Base-by-base conservation (phyloP, 2,329 filamentous ascomycete genomes). In the Scedosporium dehoogii region DNA sequence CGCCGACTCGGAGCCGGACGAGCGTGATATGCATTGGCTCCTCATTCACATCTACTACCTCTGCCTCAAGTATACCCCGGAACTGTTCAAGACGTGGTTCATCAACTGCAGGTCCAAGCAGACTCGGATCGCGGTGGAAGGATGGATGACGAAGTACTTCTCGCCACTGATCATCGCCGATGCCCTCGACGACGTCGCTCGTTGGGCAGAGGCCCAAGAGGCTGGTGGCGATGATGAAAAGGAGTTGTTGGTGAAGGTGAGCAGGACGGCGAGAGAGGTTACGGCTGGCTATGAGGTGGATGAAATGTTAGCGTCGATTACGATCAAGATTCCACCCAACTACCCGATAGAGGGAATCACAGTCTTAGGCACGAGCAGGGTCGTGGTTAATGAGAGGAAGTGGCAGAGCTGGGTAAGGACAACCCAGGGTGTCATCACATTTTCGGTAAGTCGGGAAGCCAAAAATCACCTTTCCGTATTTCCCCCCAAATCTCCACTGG, bases 321-420 rank as follows among this genome's bases (percentile, higher is more conserved):
- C 86, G n/a, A 88, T 99, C 68, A 83, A 84, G 5, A 81, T 99
- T 0, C 93, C 93, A 0, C 77, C 85, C 1, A 87, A 86, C 48
- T 99, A 96, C 70, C 94, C 94, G 0, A 83, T 99, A 7, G 86
- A 91, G 25, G 82, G 84, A 1, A 90, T 96, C 1, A 79, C 84
- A 7, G 92, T 97, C 0, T 79, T 86, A 3, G 87, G 91, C 7
- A 78, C 92, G 21, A 91, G 89, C 68, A 87, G 93, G 12, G 91
- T 97, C 1, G 91, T 90, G 0, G 91, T 97, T 27, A 88, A 87
- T 64, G 92, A 97, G 70, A 87, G 87, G 73, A 96, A 94, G 71
- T 99, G 94, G 93, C 87, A 91, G 73, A 88, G 83, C 65, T 97
- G 93, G 92, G 81, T 97, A 65, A 82, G 91, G 69, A 91, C 87